Percentiles rank a stretch among this genome's conserved stretches.
phyloP scores from a whole-genome alignment of 768 basidiomycete species.

The Sporobolomyces pararoseus region DNA sequence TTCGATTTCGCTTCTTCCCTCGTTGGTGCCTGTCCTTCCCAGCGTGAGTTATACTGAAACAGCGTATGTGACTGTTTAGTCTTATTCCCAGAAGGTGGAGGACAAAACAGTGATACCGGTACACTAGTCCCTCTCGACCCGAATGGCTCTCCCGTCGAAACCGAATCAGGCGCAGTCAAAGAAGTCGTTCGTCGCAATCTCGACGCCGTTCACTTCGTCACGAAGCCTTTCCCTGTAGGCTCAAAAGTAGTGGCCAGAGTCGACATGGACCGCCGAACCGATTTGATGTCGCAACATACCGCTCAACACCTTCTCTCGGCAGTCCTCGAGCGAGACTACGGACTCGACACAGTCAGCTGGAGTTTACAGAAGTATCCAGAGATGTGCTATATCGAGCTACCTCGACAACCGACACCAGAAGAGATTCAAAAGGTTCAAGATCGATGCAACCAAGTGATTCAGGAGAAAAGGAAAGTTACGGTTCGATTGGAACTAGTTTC shows the following conservation, averaged over 20 bases:
- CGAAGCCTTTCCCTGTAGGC: constrained; percentile 57
- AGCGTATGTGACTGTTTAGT: constrained; percentile 44
- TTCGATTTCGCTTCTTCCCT: too few species aligned
- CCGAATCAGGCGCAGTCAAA: constrained; percentile 59
- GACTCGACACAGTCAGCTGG: constrained; percentile 73
- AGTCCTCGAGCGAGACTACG: constrained; percentile 57
- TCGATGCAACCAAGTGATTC: constrained; percentile 64
- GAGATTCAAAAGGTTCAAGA: constrained; percentile 64
- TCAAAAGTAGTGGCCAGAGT: constrained; percentile 58
- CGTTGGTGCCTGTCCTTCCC: too few species aligned
- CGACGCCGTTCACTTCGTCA: constrained; percentile 68
- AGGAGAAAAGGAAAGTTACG: constrained; percentile 64
- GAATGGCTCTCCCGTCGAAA: constrained; percentile 49
- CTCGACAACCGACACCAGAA: constrained; percentile 62
- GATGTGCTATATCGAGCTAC: constrained; percentile 73
- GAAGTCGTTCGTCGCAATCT: constrained; percentile 68
- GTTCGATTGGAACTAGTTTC: constrained; percentile 66
- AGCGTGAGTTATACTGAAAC: not conserved
- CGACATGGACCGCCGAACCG: constrained; percentile 65
- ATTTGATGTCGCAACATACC: constrained; percentile 80
- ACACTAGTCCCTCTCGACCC: constrained; percentile 50
- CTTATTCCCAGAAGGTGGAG: constrained; percentile 74
- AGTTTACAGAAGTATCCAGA: constrained; percentile 66
- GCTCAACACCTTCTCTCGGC: constrained; percentile 71
- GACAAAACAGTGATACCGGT: constrained; percentile 74